Conservation (phyloP, 768 basidiomycete genomes). For the Steccherinum ochraceum region DNA sequence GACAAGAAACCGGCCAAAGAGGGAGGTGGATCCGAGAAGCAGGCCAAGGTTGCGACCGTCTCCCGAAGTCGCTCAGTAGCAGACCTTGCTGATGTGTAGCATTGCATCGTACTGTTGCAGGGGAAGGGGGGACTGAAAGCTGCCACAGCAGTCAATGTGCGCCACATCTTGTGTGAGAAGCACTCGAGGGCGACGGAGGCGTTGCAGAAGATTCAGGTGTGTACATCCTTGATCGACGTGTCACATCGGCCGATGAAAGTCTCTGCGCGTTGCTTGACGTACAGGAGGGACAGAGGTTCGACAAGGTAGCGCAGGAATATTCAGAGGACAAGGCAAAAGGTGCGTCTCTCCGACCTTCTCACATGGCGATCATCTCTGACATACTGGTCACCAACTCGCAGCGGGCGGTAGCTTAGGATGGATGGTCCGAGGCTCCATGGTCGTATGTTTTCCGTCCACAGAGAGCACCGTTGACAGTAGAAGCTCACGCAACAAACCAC, state of each 20-base stretch:
- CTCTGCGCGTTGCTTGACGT: not conserved
- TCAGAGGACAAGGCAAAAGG: slow-evolving; percentile 91
- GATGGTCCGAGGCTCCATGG: slow-evolving; percentile 86
- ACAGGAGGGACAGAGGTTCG: slow-evolving; percentile 78
- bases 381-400: no score
- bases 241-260: not conserved
- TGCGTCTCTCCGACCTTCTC: slow-evolving; percentile 17
- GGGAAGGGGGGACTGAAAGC: slow-evolving; percentile 63
- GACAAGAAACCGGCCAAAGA: not conserved
- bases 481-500: no score
- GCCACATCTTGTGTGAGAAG: slow-evolving; percentile 87
- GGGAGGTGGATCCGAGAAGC: not conserved
- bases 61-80: not conserved
- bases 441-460: no score
- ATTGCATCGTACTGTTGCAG: not conserved
- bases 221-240: not conserved
- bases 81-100: not conserved
- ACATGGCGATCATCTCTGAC: not conserved
- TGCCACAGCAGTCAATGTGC: slow-evolving; percentile 78
- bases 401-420: slow-evolving; percentile 84
- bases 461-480: not conserved
- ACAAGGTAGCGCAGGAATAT: slow-evolving; percentile 86
- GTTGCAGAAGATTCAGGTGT: slow-evolving; percentile 70
- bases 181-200: slow-evolving; percentile 77
- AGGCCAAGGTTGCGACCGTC: not conserved